Conservation (phyloP, 2,329 filamentous ascomycete genomes). For the Epichloe typhina region DNA sequence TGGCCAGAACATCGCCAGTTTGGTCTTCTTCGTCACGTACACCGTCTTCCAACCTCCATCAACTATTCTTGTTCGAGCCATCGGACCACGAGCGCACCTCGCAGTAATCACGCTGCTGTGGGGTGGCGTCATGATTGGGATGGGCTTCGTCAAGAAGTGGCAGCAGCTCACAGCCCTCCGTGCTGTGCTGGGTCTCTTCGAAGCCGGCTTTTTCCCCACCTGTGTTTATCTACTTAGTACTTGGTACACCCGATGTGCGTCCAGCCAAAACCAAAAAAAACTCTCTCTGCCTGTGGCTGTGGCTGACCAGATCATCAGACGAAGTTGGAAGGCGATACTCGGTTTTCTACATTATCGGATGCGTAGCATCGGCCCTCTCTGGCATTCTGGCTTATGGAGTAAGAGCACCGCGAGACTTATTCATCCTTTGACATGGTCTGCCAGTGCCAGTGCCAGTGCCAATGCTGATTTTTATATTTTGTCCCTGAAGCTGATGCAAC, state of each 20-base stretch:
- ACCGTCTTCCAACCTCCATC: constrained; percentile 59
- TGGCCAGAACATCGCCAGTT: constrained; percentile 46
- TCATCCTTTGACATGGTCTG: neutral
- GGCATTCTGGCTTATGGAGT: constrained; percentile 59
- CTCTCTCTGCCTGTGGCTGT: neutral
- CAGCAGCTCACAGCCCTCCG: constrained; percentile 39
- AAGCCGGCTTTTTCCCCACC: constrained; percentile 60
- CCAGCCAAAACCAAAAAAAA: too few species aligned
- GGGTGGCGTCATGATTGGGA: constrained; percentile 50
- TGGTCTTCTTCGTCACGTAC: constrained; percentile 66
- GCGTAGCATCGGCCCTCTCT: constrained; percentile 50
- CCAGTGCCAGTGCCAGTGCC: neutral
- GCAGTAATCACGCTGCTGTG: constrained; percentile 41
- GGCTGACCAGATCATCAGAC: constrained; percentile 22
- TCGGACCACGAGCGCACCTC: constrained; percentile 49
- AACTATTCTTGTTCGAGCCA: constrained; percentile 52
- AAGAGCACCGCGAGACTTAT: neutral
- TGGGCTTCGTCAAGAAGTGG: constrained; percentile 47
- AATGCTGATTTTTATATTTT: neutral
- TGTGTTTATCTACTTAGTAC: constrained; percentile 61
- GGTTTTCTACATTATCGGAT: constrained; percentile 56
- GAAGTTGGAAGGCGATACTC: constrained; percentile 60
- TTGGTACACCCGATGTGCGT: constrained; percentile 55
- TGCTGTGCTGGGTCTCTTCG: constrained; percentile 48
- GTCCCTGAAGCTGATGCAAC: constrained; percentile 42